Base-by-base conservation (phyloP, 306 rosid species). In the Vigna unguiculata region DNA sequence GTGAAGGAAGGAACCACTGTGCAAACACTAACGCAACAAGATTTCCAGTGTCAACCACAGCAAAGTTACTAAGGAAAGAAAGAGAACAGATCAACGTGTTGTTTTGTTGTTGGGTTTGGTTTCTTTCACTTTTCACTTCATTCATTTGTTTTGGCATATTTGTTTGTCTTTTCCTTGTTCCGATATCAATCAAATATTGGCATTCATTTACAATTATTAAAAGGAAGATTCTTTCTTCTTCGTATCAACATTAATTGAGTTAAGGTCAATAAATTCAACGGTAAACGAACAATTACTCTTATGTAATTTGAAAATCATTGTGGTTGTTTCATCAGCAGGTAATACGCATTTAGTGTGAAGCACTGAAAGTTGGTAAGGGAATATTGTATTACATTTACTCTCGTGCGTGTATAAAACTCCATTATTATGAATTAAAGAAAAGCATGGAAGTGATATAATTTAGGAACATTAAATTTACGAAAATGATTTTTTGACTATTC, bases 101-200 rank as follows among this genome's bases (percentile, higher is more conserved):
- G 55, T 41, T 51, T 51, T 71, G 66, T 64, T 65, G 79, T 55
- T 57, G 34, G 74, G 41, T 63, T 79, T 72, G 74, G 77, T 47
- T 40, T 52, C 67, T 63, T 72, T 51, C 72, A 61, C 64, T 72
- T 51, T 51, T 51, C 59, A 53, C 30, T 25, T 20, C 75, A 63
- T 63, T 78, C 76, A 78, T 74, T 79, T 54, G 30, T 63, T 40
- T 82, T 28, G 32, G 80, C 76, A 11, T 59, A 25, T 59, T 59
- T 59, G 28, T 55, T 55, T 22, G 9, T 55, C 62, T 55, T 22
- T 21, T 55, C 11, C 36, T 21, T 55, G 62, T 55, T 55, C 34
- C n/a, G 62, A 76, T 73, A n/a, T n/a, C n/a, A n/a, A 55, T 64
- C 84, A 75, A 57, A 70, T 84, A 80, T 79, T 58, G 77, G 9